Conservation (phyloP, 257 asterid species). For the Petunia axillaris region DNA sequence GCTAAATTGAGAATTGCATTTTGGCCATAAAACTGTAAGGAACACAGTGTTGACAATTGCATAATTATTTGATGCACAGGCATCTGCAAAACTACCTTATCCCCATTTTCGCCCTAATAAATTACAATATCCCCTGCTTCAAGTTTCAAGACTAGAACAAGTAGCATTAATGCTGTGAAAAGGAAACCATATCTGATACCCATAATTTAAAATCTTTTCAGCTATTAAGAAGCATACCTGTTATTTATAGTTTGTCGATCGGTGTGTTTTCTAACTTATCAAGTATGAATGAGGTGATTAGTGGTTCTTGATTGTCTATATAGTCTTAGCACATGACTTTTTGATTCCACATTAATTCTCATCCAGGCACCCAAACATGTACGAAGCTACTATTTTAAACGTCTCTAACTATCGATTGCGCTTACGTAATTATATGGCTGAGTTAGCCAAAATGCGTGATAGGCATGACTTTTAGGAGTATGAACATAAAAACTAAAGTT, state of each 20-base stretch:
- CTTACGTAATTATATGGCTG: no score
- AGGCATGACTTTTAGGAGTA: no score
- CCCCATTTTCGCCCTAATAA: slow-evolving; percentile 91
- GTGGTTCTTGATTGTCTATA: no score
- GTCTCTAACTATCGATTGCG: no score
- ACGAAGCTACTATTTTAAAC: no score
- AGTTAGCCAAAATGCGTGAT: no score
- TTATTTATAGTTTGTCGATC: slow-evolving; percentile 8
- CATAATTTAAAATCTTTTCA: neutral
- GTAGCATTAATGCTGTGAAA: neutral
- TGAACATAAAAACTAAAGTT: no score
- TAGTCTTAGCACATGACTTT: no score
- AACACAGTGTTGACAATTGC: slow-evolving; percentile 63
- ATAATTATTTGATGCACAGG: slow-evolving; percentile 69
- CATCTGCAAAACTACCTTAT: slow-evolving; percentile 55
- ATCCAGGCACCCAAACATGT: no score
- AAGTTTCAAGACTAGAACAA: neutral
- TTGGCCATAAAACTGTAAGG: slow-evolving; percentile 58
- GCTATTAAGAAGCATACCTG: neutral
- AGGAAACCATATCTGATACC: neutral
- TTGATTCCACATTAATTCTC: no score
- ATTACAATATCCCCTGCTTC: slow-evolving; percentile 52
- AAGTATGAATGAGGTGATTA: no score
- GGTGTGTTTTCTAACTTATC: no score
- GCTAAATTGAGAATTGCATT: slow-evolving; percentile 72